Conservation (phyloP, 78 protist genomes). For the Isochrysis galbana region DNA sequence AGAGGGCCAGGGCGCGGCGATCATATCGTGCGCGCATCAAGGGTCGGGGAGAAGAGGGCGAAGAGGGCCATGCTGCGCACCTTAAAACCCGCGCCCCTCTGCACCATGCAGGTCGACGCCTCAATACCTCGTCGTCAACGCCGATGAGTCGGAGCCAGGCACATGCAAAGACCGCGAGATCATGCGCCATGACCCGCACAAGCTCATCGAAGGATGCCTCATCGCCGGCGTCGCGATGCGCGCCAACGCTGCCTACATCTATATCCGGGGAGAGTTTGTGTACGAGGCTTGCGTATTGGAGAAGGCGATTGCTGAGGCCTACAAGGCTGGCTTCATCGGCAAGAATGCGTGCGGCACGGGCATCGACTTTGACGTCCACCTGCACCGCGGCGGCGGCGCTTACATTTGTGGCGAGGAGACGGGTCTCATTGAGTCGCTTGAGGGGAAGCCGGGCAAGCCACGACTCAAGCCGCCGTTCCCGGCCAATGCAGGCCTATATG, state of each 20-base stretch:
- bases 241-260: conserved; percentile 96
- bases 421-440: too few relatives aligned
- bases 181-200: conserved; percentile 98
- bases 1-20: background rate
- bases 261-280: conserved; percentile 95
- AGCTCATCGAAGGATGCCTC: conserved; percentile 89
- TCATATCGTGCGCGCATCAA: too few relatives aligned
- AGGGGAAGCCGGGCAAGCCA: too few relatives aligned
- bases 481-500: too few relatives aligned
- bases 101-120: background rate
- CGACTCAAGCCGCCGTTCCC: too few relatives aligned
- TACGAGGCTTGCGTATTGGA: conserved; percentile 64
- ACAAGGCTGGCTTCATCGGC: conserved; percentile 82
- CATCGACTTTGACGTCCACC: conserved; percentile 89
- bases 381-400: too few relatives aligned
- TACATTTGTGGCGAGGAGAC: too few relatives aligned
- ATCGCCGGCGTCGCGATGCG: conserved; percentile 96
- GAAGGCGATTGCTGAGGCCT: conserved; percentile 93
- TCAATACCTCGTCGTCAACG: conserved; percentile 96
- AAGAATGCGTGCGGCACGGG: conserved; percentile 93
- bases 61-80: too few relatives aligned
- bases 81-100: background rate
- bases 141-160: conserved; percentile 99
- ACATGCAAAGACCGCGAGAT: conserved; percentile 99
- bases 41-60: too few relatives aligned